A percentile compares a stretch with the other conserved stretches of the same genome.
Conservation (phyloP, 768 basidiomycete genomes). For the Panus rudis region DNA sequence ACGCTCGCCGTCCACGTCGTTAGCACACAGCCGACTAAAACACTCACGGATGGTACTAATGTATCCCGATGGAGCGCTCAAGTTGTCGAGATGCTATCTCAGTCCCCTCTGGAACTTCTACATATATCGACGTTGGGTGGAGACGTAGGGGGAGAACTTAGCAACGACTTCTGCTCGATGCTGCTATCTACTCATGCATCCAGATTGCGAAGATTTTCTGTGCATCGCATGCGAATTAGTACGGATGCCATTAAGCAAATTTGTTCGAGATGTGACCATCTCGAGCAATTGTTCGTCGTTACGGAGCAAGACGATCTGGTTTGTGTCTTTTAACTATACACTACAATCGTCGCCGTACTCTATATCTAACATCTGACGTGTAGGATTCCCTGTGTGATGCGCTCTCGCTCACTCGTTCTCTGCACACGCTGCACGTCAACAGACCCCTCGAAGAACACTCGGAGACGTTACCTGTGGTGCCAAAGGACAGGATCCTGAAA, state of each 20-base stretch:
- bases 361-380: not conserved
- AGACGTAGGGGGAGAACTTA: constrained; percentile 27
- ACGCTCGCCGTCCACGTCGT: constrained; percentile 45
- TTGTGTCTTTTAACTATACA: not conserved
- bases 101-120: constrained; percentile 48
- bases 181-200: constrained; percentile 45
- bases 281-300: constrained; percentile 63
- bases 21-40: too few relatives aligned
- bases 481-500: constrained; percentile 18
- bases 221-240: constrained; percentile 56
- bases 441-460: constrained; percentile 21
- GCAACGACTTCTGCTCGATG: constrained; percentile 42
- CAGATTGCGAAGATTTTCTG: constrained; percentile 49
- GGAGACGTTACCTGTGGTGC: constrained; percentile 14
- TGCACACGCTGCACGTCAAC: constrained; percentile 59
- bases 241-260: constrained; percentile 43
- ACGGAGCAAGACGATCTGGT: constrained; percentile 29
- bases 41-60: not conserved
- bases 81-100: constrained; percentile 35
- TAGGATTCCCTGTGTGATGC: constrained; percentile 36
- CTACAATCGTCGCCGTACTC: not conserved
- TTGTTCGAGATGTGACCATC: constrained; percentile 42
- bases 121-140: constrained; percentile 47
- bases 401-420: constrained; percentile 37
- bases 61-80: constrained; percentile 31